Percentiles rank a stretch among this genome's conserved stretches.
These are phyloP conservation scores for Raffaelea arxii DNA, from an alignment of 2,329 filamentous ascomycete genomes.

Conservation along the genomic window DNA sequence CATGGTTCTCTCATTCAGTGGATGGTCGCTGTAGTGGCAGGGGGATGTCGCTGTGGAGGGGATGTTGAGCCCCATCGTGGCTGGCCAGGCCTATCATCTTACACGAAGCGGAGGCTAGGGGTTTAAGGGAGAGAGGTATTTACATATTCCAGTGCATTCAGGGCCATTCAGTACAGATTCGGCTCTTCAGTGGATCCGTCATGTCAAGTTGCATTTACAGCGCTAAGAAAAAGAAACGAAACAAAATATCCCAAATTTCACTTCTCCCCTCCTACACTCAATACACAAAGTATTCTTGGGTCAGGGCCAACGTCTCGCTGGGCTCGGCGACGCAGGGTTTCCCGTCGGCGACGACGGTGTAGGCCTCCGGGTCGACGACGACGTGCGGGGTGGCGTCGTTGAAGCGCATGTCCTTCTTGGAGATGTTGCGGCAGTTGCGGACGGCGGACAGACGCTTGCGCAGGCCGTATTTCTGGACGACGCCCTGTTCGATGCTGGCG, in stretches of 20 bases:
- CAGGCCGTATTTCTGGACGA: slow-evolving; percentile 62
- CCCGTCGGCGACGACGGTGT: slow-evolving; percentile 79
- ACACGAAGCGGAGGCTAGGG: too few species aligned
- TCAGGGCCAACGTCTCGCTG: slow-evolving; percentile 59
- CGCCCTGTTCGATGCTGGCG: slow-evolving; percentile 57
- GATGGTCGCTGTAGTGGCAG: too few species aligned
- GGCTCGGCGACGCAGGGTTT: slow-evolving; percentile 64
- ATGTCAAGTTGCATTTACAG: too few species aligned
- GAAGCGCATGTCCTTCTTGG: slow-evolving; percentile 84
- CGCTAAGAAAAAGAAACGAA: background rate
- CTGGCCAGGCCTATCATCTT: too few species aligned
- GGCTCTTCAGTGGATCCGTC: too few species aligned
- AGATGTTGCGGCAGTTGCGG: slow-evolving; percentile 59
- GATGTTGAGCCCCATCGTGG: too few species aligned
- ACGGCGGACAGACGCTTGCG: slow-evolving; percentile 75
- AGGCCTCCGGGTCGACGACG: slow-evolving; percentile 85
- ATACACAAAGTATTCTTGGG: slow-evolving; percentile 70
- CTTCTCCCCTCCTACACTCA: slow-evolving; percentile 23
- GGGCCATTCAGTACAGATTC: too few species aligned
- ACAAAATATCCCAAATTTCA: background rate
- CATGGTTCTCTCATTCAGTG: too few species aligned
- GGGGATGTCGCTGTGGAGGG: too few species aligned
- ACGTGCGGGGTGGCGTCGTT: slow-evolving; percentile 79
- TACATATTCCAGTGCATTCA: too few species aligned
- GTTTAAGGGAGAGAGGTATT: too few species aligned